Evolutionary conservation across 805 yeast genomes (phyloP).

Genomic region (Metschnikowia cerradonensis): DNA sequence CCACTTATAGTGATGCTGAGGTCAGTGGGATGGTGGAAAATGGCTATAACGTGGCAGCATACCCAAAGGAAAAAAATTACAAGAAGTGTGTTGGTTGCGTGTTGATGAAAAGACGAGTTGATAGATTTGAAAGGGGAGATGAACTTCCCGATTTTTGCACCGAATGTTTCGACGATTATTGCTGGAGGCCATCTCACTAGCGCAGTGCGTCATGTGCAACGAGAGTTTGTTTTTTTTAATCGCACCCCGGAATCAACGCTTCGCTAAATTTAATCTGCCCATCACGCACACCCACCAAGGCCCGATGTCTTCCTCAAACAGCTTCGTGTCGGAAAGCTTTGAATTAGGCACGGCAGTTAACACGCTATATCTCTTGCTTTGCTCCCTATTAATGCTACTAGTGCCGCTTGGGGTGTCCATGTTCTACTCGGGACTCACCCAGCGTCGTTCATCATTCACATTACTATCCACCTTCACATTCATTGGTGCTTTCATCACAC

Average conservation of each 20-base stretch:
- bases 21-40: conserved; percentile 43
- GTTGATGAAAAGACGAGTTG: conserved; percentile 40
- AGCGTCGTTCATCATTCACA: conserved; percentile 38
- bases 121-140: neutral
- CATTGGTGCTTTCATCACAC: conserved; percentile 27
- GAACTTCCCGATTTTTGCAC: conserved; percentile 4
- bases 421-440: conserved; percentile 42
- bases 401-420: conserved; percentile 34
- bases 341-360: conserved; percentile 14
- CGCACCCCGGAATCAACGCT: conserved; percentile 4
- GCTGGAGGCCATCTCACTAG: conserved; percentile 7
- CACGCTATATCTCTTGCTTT: conserved; percentile 34
- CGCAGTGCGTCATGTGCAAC: neutral
- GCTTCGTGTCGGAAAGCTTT: neutral
- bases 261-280: neutral
- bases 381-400: conserved; percentile 30
- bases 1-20: conserved; percentile 46
- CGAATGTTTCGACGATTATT: conserved; percentile 10
- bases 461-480: conserved; percentile 36
- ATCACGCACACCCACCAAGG: neutral
- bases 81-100: conserved; percentile 56
- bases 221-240: neutral
- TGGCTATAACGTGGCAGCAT: conserved; percentile 50
- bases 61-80: conserved; percentile 37
- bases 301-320: neutral